A percentile compares a stretch with the other conserved stretches of the same genome.
phyloP scores from a whole-genome alignment of 2,329 filamentous ascomycete species.

The Microdochium trichocladiopsis region DNA sequence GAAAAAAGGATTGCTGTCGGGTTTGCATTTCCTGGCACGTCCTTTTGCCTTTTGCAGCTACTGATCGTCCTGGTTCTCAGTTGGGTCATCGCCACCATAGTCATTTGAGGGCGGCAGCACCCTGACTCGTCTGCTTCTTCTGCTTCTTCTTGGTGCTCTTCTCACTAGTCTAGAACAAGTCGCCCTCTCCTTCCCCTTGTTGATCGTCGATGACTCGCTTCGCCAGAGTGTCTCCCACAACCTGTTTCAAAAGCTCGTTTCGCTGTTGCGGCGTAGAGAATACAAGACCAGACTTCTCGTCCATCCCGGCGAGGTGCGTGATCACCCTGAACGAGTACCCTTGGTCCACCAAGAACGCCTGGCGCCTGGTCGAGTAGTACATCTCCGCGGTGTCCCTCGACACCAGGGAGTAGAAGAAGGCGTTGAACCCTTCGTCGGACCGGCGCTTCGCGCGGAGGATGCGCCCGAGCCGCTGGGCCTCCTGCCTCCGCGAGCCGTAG shows the following conservation, averaged over 20 bases:
- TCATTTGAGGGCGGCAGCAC: background rate
- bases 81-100: background rate
- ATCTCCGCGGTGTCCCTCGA: slow-evolving; percentile 97
- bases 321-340: slow-evolving; percentile 99
- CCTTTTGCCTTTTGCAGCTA: background rate
- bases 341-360: slow-evolving; percentile 95
- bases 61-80: background rate
- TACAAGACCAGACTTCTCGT: slow-evolving; percentile 71
- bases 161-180: slow-evolving; percentile 25
- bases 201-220: slow-evolving; percentile 56
- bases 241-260: slow-evolving; percentile 79
- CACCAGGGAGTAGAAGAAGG: slow-evolving; percentile 96
- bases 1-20: background rate
- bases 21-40: too few species aligned
- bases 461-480: slow-evolving; percentile 86
- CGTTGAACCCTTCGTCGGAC: slow-evolving; percentile 98
- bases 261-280: slow-evolving; percentile 75
- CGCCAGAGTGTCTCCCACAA: slow-evolving; percentile 79
- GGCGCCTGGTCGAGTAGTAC: slow-evolving; percentile 93
- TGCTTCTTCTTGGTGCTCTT: slow-evolving; percentile 13
- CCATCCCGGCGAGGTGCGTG: slow-evolving; percentile 86
- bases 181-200: slow-evolving; percentile 48
- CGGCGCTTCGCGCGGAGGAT: slow-evolving; percentile 91
- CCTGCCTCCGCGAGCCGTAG: slow-evolving; percentile 92
- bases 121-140: slow-evolving; percentile 28